phyloP scores from a whole-genome alignment of 169 alveolate genomes.

The Besnoitia besnoiti region DNA sequence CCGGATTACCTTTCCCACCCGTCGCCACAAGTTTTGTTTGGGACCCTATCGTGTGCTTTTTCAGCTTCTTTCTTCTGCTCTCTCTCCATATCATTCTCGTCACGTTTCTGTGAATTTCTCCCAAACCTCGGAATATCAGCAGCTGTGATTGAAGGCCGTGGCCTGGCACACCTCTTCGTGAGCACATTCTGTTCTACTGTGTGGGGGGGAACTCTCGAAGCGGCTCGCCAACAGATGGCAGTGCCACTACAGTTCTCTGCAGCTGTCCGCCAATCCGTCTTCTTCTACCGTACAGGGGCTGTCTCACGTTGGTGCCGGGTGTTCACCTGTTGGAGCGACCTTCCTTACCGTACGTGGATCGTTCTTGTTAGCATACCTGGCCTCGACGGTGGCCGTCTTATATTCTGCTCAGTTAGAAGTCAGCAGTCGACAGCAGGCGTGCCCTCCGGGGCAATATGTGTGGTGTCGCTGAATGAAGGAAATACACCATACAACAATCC shows the following conservation, averaged over 20 bases:
- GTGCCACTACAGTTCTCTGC: not conserved
- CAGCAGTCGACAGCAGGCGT: not conserved
- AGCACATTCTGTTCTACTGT: not conserved
- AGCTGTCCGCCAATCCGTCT: not conserved
- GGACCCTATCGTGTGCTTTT: not conserved
- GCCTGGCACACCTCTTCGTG: not conserved
- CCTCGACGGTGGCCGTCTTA: not conserved
- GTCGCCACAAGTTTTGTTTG: not conserved
- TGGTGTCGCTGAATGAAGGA: not conserved
- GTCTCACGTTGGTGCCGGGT: not conserved
- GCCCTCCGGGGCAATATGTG: not conserved
- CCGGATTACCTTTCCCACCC: conserved; percentile 6
- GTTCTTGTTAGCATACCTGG: no score
- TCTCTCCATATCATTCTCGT: not conserved
- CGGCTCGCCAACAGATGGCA: not conserved
- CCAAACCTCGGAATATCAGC: not conserved
- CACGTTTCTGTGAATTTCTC: not conserved
- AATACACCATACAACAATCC: not conserved
- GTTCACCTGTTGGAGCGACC: not conserved
- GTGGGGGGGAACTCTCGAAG: not conserved
- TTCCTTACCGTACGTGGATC: not conserved
- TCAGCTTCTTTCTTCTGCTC: not conserved
- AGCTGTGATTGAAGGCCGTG: not conserved
- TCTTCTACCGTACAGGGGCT: not conserved
- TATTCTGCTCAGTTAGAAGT: not conserved